Conservation (phyloP, 352 stramenopile species). For the Globisporangium paroecandrum region DNA sequence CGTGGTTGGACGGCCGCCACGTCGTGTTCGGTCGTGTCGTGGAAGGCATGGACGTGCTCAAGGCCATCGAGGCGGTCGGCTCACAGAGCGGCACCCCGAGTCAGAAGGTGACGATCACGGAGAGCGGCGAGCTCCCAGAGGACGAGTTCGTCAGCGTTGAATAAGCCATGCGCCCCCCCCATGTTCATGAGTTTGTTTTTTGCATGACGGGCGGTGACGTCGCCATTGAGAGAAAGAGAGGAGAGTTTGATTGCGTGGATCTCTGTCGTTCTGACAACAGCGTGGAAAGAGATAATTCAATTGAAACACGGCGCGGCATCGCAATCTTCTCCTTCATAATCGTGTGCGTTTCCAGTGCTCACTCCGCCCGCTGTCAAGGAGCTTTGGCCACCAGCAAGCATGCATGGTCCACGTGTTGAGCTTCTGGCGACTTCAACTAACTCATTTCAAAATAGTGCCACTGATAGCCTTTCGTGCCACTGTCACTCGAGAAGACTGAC, state of each 20-base stretch:
- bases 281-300: background rate
- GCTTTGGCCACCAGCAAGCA: background rate
- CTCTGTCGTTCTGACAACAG: background rate
- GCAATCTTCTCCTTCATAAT: background rate
- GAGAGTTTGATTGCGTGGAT: background rate
- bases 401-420: background rate
- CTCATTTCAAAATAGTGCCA: background rate
- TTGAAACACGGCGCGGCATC: background rate
- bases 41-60: constrained; percentile 95
- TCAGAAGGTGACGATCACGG: constrained; percentile 89
- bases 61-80: constrained; percentile 94
- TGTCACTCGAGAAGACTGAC: background rate
- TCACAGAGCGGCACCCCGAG: constrained; percentile 87
- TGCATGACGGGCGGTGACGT: background rate
- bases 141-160: constrained; percentile 49
- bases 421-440: background rate
- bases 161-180: constrained; percentile 8
- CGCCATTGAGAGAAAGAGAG: background rate
- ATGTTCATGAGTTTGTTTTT: background rate
- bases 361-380: background rate
- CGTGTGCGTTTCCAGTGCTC: background rate
- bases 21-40: constrained; percentile 94
- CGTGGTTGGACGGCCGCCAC: constrained; percentile 86
- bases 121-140: constrained; percentile 90
- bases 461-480: background rate